Evolutionary conservation across 2,329 filamentous ascomycete genomes (phyloP).

Genomic region (Dothistroma septosporum): DNA sequence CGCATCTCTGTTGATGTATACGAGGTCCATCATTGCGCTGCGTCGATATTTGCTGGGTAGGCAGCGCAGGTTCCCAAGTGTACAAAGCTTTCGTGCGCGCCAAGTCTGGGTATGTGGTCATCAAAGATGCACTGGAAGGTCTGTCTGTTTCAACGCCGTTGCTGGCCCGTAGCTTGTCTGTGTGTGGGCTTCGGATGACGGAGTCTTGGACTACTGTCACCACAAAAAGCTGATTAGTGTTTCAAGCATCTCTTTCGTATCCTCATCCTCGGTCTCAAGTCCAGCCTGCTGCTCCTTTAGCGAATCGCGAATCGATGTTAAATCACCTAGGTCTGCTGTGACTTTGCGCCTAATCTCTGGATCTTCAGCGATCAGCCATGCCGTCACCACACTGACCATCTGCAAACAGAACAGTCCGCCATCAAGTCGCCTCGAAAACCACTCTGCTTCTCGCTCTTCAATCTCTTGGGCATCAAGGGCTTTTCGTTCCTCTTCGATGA

Average conservation of each 20-base stretch:
- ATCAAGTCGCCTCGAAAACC: conserved; percentile 71
- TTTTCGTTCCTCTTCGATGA: conserved; percentile 57
- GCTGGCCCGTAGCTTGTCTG: background rate
- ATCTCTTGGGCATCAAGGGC: conserved; percentile 55
- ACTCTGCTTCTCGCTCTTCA: conserved; percentile 63
- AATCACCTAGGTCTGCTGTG: conserved; percentile 57
- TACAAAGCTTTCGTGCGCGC: too few species aligned
- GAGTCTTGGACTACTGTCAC: background rate
- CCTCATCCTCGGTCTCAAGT: conserved; percentile 51
- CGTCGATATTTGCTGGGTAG: too few species aligned
- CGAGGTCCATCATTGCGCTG: too few species aligned
- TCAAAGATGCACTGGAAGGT: too few species aligned
- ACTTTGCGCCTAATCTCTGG: conserved; percentile 66
- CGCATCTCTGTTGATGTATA: too few species aligned
- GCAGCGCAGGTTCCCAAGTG: too few species aligned
- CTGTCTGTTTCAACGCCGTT: background rate
- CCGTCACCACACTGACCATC: conserved; percentile 75
- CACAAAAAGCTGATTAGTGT: conserved; percentile 50
- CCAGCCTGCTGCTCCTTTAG: conserved; percentile 65
- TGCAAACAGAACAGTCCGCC: conserved; percentile 81
- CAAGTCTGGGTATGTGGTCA: too few species aligned
- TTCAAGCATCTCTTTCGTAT: conserved; percentile 60
- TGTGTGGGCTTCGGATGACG: background rate
- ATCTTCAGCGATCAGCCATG: conserved; percentile 91
- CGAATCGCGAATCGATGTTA: conserved; percentile 61